Evolutionary conservation across 371 early-diverging fungal species (phyloP).

Genomic region (Batrachochytrium dendrobatidis): DNA sequence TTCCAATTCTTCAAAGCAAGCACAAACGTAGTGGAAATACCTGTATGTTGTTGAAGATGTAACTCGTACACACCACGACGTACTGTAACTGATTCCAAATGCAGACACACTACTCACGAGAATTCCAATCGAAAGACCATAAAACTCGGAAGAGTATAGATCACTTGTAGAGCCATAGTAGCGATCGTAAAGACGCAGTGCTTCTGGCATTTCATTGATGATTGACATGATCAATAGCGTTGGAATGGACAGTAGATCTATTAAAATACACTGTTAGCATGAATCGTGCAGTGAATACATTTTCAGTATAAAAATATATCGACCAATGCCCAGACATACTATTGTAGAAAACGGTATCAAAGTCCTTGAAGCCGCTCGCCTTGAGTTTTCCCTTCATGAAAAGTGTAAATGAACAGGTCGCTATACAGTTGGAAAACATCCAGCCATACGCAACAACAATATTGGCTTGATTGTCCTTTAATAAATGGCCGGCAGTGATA

Average conservation of each 20-base stretch:
- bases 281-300: not conserved
- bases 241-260: slow-evolving; percentile 75
- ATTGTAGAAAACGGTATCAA: slow-evolving; percentile 96
- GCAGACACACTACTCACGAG: slow-evolving; percentile 79
- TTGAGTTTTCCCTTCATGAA: slow-evolving; percentile 84
- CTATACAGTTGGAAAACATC: slow-evolving; percentile 86
- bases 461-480: slow-evolving; percentile 19
- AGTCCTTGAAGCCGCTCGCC: slow-evolving; percentile 77
- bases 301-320: not conserved
- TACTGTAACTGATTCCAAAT: slow-evolving; percentile 87
- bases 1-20: not conserved
- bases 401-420: slow-evolving; percentile 85
- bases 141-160: slow-evolving; percentile 36
- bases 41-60: slow-evolving; percentile 93
- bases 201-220: slow-evolving; percentile 60
- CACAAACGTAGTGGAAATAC: slow-evolving; percentile 14
- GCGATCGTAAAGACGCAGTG: slow-evolving; percentile 31
- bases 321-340: slow-evolving; percentile 26
- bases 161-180: slow-evolving; percentile 23
- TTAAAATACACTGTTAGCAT: not conserved
- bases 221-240: slow-evolving; percentile 70
- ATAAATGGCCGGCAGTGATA: slow-evolving; percentile 23
- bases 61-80: slow-evolving; percentile 92
- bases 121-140: slow-evolving; percentile 57
- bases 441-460: slow-evolving; percentile 60